A percentile compares a stretch with the other conserved stretches of the same genome.
Evolutionary conservation across 1,284 basidiomycete genomes (phyloP).

Genomic region (Fomitopsis pinicola): DNA sequence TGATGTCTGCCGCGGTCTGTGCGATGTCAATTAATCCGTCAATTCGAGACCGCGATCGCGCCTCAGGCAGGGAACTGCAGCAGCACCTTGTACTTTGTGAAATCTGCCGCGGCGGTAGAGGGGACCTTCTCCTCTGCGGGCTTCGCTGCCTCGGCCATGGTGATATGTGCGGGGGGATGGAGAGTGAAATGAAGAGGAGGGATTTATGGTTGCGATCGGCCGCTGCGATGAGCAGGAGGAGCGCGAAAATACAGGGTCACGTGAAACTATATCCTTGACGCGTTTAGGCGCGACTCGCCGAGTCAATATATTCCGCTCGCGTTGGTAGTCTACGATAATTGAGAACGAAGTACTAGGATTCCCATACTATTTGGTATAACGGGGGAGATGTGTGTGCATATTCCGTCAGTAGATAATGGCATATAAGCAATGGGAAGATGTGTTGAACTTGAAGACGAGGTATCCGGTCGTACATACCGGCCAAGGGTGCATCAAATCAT

Average conservation of each 20-base stretch:
- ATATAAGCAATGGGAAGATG: neutral
- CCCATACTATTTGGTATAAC: neutral
- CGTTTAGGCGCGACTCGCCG: neutral
- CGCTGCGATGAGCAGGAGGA: neutral
- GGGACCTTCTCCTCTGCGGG: conserved; percentile 19
- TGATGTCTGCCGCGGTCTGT: conserved; percentile 87
- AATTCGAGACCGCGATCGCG: neutral
- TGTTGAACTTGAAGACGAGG: no score
- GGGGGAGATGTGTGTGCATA: neutral
- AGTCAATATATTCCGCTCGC: no score
- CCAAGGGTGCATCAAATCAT: neutral
- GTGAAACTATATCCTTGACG: neutral
- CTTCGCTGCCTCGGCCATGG: conserved; percentile 51
- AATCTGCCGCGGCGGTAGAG: conserved; percentile 63
- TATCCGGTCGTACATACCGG: no score
- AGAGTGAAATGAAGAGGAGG: neutral
- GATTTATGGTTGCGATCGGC: conserved; percentile 3
- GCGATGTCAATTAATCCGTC: neutral
- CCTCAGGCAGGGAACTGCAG: conserved; percentile 5
- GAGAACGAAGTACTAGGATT: neutral
- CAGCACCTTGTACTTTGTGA: conserved; percentile 80
- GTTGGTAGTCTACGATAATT: no score
- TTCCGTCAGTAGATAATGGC: neutral
- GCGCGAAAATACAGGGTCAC: conserved; percentile 21
- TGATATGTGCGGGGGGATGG: conserved; percentile 1